Evolutionary conservation across 192 early-diverging fungal species (phyloP), one percentile per base, ranked within the genome.

Genomic region (Coemansia sp.): DNA sequence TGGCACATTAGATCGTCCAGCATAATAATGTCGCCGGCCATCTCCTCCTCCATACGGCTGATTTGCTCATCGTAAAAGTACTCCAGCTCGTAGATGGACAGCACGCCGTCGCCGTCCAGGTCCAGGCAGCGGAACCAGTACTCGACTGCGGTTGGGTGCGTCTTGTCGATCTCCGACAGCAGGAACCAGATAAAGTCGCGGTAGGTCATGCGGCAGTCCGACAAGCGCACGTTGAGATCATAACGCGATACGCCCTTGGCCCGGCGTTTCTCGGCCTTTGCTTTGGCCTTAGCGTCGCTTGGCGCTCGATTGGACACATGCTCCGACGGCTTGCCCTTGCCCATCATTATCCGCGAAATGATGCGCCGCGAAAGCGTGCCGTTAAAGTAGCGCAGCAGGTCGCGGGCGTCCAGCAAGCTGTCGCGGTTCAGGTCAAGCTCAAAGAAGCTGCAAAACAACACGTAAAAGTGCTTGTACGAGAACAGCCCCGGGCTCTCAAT

Each of bases 401-500:
- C 86, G 23, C 78, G 60, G 28, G 82, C 78, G 36, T 84, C 79
- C 39, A 95, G 80, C 28, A 89, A 64, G 51, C 91, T 79, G 61
- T 95, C 90, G 50, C 92, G 92, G 63, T 95, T 91, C 20, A 81
- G 68, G 75, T 97, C 95, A 42, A 95, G 77, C 58, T 90, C 90
- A 88, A 90, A 97, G 68, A 97, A 97, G 67, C 91, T 94, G 81
- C 92, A 95, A 62, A 95, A 97, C 2, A 97, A 82, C 19, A 97
- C 95, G 64, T 97, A 97, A 60, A 95, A 97, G 61, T 97, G 95
- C 67, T 94, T 92, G 78, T 97, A 97, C 5, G 92, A 95, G 57
- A 97, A 95, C 34, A 87, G 81, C 67, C 91, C 87, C 15, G 89
- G 87, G 6, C 81, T 85, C 74, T 87, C 68, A 5, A 68, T 40